Evolutionary conservation across 768 basidiomycete genomes (phyloP).

Genomic region (Scleroderma citrinum): DNA sequence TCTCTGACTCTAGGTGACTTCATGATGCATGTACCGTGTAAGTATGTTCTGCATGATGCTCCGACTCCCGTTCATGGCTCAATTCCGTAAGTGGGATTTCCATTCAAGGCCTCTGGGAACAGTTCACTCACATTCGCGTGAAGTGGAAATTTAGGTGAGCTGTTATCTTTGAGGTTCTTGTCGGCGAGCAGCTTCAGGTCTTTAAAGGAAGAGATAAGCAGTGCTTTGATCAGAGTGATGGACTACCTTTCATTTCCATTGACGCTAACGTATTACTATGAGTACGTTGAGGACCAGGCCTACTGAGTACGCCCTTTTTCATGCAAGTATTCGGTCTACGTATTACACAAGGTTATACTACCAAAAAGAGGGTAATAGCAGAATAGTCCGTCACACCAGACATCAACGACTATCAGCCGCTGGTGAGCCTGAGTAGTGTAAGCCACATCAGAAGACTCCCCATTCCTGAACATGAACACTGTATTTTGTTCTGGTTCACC

Average conservation of each 20-base stretch:
- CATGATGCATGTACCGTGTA: neutral
- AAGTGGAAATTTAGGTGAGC: neutral
- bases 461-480: too few relatives aligned
- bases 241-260: neutral
- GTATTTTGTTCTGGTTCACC: too few relatives aligned
- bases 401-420: too few relatives aligned
- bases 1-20: neutral
- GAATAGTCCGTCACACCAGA: too few relatives aligned
- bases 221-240: neutral
- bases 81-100: constrained; percentile 19
- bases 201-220: too few relatives aligned
- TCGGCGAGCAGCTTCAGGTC: neutral
- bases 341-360: too few relatives aligned
- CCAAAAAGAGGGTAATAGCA: too few relatives aligned
- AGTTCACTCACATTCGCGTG: neutral
- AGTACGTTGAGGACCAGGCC: neutral
- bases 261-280: too few relatives aligned
- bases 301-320: neutral
- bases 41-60: constrained; percentile 6
- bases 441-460: too few relatives aligned
- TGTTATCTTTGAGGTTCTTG: neutral
- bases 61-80: constrained; percentile 9
- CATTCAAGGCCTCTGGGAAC: neutral
- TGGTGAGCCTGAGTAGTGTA: too few relatives aligned
- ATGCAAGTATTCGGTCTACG: too few relatives aligned